Conservation (phyloP, 352 stramenopile species). For the Phytophthora brassicae region DNA sequence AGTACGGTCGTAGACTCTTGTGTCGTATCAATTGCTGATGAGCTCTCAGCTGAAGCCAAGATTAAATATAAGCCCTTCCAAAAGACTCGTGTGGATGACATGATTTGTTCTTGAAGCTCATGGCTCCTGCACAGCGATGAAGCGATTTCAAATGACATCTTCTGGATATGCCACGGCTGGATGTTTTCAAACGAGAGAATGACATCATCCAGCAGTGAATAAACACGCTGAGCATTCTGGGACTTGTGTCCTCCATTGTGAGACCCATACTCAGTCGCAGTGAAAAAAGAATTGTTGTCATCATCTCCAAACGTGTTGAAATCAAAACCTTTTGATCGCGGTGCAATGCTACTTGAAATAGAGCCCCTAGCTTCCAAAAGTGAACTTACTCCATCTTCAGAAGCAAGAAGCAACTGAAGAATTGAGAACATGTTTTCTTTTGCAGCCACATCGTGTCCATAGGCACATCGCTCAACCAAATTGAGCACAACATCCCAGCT, state of each 20-base stretch:
- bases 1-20: slow-evolving; percentile 41
- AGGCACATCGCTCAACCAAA: slow-evolving; percentile 47
- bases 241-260: slow-evolving; percentile 35
- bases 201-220: slow-evolving; percentile 60
- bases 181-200: slow-evolving; percentile 74
- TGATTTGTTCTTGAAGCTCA: slow-evolving; percentile 64
- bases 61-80: slow-evolving; percentile 83
- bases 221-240: slow-evolving; percentile 51
- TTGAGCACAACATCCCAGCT: slow-evolving; percentile 54
- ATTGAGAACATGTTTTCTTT: slow-evolving; percentile 63
- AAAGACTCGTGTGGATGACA: slow-evolving; percentile 66
- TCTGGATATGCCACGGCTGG: slow-evolving; percentile 79
- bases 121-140: slow-evolving; percentile 58
- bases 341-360: background rate
- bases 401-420: slow-evolving; percentile 48
- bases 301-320: slow-evolving; percentile 44
- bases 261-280: slow-evolving; percentile 49
- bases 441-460: slow-evolving; percentile 35
- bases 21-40: slow-evolving; percentile 40
- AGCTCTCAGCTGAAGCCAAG: slow-evolving; percentile 62
- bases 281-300: slow-evolving; percentile 57
- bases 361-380: slow-evolving; percentile 24
- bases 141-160: slow-evolving; percentile 76
- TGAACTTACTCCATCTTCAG: slow-evolving; percentile 51
- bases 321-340: slow-evolving; percentile 35